phyloP scores from a whole-genome alignment of 2,329 filamentous ascomycete genomes.

The Coniochaeta sp. region DNA sequence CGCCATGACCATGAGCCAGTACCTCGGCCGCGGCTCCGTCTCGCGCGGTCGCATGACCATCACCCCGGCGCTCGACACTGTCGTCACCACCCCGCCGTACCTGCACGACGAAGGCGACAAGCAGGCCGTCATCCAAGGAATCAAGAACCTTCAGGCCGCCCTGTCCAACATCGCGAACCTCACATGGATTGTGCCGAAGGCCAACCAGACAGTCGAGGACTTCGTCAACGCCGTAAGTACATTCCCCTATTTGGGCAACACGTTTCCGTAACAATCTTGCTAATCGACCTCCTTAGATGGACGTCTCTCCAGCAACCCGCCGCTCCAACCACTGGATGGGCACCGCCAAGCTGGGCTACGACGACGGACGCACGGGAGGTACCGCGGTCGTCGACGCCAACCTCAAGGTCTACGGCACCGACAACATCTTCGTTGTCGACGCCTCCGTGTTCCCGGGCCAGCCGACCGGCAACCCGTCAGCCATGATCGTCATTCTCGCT shows the following conservation, averaged over 20 bases:
- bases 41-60: conserved; percentile 57
- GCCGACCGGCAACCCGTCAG: conserved; percentile 60
- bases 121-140: conserved; percentile 55
- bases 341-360: conserved; percentile 53
- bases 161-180: conserved; percentile 47
- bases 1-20: conserved; percentile 48
- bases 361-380: conserved; percentile 47
- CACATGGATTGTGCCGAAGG: conserved; percentile 47
- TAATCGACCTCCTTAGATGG: conserved; percentile 25
- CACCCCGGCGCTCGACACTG: conserved; percentile 47
- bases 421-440: conserved; percentile 63
- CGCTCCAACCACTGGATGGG: conserved; percentile 48
- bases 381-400: conserved; percentile 55
- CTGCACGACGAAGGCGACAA: conserved; percentile 52
- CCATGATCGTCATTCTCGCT: conserved; percentile 56
- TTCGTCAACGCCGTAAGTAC: conserved; percentile 46
- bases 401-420: conserved; percentile 59
- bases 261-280: background rate
- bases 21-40: conserved; percentile 58
- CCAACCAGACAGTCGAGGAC: conserved; percentile 41
- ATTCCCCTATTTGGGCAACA: conserved; percentile 7
- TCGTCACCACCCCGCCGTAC: conserved; percentile 53
- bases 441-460: conserved; percentile 64
- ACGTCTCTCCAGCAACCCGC: conserved; percentile 31
- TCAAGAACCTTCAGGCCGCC: conserved; percentile 52